A percentile compares a stretch with the other conserved stretches of the same genome.
These are phyloP conservation scores for Erysimum pusillum DNA, from an alignment of 441 rosid genomes.

Conservation along the genomic window DNA sequence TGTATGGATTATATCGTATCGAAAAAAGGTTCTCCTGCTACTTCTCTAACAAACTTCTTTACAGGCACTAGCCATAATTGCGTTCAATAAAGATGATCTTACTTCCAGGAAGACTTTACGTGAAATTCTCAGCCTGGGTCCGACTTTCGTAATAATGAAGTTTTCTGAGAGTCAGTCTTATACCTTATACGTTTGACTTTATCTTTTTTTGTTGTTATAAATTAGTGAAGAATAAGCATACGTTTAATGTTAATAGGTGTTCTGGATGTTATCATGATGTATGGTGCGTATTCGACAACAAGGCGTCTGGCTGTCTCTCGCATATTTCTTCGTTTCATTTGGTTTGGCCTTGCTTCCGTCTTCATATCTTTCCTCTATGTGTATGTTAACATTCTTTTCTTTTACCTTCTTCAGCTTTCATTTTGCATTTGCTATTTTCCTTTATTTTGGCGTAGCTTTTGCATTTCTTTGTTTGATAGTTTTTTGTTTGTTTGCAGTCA, in stretches of 20 bases:
- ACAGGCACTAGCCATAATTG: conserved; percentile 91
- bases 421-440: conserved; percentile 36
- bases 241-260: conserved; percentile 65
- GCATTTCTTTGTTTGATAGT: conserved; percentile 28
- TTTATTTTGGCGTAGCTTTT: conserved; percentile 1
- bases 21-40: conserved; percentile 25
- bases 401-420: conserved; percentile 23
- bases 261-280: conserved; percentile 93
- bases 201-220: conserved; percentile 3
- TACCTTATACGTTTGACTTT: conserved; percentile 16
- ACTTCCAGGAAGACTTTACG: conserved; percentile 61
- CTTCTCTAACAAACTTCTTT: conserved; percentile 36
- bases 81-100: conserved; percentile 69
- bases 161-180: conserved; percentile 78
- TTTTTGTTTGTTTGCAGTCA: conserved; percentile 58
- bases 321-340: conserved; percentile 85
- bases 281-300: conserved; percentile 96
- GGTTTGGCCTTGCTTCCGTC: conserved; percentile 85
- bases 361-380: conserved; percentile 88
- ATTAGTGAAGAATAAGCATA: conserved; percentile 39
- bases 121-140: conserved; percentile 94
- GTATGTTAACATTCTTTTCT: conserved; percentile 61
- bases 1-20: conserved; percentile 1
- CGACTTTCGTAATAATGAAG: conserved; percentile 96
- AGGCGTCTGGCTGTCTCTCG: conserved; percentile 84